A percentile compares a stretch with the other conserved stretches of the same genome.
Conservation (phyloP, 139 green algal genomes). For the Volvox africanus region DNA sequence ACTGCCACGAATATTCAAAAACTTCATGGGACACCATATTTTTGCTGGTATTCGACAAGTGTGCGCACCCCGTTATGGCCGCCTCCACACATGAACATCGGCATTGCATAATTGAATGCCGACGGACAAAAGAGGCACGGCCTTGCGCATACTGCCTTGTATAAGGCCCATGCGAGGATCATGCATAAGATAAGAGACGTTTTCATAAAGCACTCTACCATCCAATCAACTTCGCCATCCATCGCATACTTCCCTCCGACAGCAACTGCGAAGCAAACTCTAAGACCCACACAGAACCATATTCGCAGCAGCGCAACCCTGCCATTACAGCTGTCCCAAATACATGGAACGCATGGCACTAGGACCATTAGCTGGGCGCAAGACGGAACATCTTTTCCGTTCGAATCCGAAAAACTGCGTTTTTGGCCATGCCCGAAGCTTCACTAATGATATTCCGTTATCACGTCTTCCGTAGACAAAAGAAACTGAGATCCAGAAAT, state of each 20-base stretch:
- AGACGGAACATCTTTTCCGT: no score
- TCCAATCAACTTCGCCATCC: background rate
- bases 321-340: no score
- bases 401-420: no score
- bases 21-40: background rate
- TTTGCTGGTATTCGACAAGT: background rate
- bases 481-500: no score
- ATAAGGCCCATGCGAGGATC: background rate
- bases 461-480: no score
- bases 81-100: background rate
- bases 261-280: background rate
- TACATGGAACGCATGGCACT: no score
- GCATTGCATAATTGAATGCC: background rate
- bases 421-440: no score
- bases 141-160: background rate
- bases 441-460: no score
- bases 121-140: background rate
- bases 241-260: background rate
- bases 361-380: no score
- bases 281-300: no score
- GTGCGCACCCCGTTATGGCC: background rate
- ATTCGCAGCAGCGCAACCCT: no score
- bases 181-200: background rate
- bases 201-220: background rate
- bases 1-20: conserved; percentile 7